phyloP scores from a whole-genome alignment of 306 rosid species.

The Acacia melanoxylon region DNA sequence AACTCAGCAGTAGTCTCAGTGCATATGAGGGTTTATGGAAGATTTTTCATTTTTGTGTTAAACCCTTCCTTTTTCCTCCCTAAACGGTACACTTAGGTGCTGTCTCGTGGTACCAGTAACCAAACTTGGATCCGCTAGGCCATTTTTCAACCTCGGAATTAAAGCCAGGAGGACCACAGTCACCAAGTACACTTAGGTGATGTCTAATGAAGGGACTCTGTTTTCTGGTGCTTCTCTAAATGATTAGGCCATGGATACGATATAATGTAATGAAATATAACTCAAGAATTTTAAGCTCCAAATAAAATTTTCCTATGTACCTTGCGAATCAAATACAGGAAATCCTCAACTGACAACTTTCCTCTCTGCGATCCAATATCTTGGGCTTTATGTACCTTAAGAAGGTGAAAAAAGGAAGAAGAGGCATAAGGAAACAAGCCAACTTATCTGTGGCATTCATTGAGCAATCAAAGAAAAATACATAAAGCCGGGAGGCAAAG shows the following conservation, averaged over 20 bases:
- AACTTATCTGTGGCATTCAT: constrained; percentile 13
- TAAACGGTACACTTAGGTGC: not conserved
- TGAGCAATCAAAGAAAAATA: not conserved
- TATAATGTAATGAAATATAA: not conserved
- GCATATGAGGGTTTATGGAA: not conserved
- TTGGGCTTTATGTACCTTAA: constrained; percentile 86
- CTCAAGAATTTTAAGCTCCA: not conserved
- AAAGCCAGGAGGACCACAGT: too few species aligned
- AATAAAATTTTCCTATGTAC: constrained; percentile 33
- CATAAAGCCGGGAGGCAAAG: not conserved
- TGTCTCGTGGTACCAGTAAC: not conserved
- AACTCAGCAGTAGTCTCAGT: not conserved
- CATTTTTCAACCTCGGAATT: too few species aligned
- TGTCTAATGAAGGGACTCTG: not conserved
- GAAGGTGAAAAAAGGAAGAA: not conserved
- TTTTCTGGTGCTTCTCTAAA: not conserved
- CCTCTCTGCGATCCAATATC: constrained; percentile 92
- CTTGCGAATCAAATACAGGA: constrained; percentile 89
- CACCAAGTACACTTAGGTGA: not conserved
- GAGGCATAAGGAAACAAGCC: constrained; percentile 1
- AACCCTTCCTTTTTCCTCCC: not conserved
- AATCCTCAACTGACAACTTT: constrained; percentile 88
- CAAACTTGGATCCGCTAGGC: too few species aligned
- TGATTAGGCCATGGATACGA: not conserved
- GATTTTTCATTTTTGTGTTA: not conserved